Conservation (phyloP, 768 basidiomycete species). For the Mycena albidolilacea region DNA sequence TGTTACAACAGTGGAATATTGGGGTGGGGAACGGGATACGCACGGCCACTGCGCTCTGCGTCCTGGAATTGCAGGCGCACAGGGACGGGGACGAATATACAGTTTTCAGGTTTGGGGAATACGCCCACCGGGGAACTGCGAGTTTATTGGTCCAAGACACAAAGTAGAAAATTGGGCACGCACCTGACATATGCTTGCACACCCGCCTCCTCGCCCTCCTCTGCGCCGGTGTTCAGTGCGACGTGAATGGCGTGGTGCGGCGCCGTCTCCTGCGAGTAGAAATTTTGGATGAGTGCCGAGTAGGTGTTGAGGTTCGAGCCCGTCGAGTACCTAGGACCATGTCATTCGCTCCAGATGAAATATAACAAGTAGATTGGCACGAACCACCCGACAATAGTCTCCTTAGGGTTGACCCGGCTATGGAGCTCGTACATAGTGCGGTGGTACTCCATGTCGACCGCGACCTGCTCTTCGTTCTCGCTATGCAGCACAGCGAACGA, state of each 20-base stretch:
- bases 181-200: conserved; percentile 92
- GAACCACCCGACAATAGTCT: conserved; percentile 96
- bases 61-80: conserved; percentile 87
- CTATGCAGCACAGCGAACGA: conserved; percentile 95
- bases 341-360: conserved; percentile 10
- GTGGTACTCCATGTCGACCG: conserved; percentile 97
- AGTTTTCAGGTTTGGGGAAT: conserved; percentile 92
- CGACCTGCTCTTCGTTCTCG: conserved; percentile 93
- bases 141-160: conserved; percentile 23
- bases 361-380: conserved; percentile 45
- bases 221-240: conserved; percentile 88
- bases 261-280: conserved; percentile 93
- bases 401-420: conserved; percentile 86
- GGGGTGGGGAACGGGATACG: conserved; percentile 49
- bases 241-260: conserved; percentile 93
- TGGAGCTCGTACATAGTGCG: conserved; percentile 93
- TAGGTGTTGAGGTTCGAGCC: conserved; percentile 93
- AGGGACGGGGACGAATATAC: conserved; percentile 94
- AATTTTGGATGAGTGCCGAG: conserved; percentile 97
- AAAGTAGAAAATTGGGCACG: conserved; percentile 41
- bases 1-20: conserved; percentile 18
- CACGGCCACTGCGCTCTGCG: conserved; percentile 88
- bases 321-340: conserved; percentile 85
- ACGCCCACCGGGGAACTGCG: conserved; percentile 89
- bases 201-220: conserved; percentile 73